Evolutionary conservation across 2,329 filamentous ascomycete species (phyloP), one percentile per base, ranked within the genome.

Genomic region (Botrytis pseudocinerea): DNA sequence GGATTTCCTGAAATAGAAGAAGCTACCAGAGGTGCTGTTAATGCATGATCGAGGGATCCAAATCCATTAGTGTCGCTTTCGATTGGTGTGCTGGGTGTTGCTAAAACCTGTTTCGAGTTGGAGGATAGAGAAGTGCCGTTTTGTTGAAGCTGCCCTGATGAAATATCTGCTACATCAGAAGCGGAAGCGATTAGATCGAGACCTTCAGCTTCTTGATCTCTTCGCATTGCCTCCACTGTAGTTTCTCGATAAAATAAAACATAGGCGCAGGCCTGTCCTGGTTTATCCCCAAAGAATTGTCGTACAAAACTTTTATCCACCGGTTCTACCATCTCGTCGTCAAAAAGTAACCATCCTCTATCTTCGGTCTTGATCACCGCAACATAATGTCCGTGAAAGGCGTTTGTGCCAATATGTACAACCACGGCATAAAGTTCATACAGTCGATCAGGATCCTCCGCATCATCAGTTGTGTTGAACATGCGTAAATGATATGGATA

Each of bases 361-460:
- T 98, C 96, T 80, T 97, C 91, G 0, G 96, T 98, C 83, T 99
- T 99, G 85, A 99, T 95, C 71, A 99, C 96, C 8, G 95, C 94
- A 46, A 99, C 94, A 78, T 99, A 99, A 82, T 99, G 96, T 6
- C 96, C 96, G 80, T 99, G 96, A 80, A 98, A 98, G 7, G 96
- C 95, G 35, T 97, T 97, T 66, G 94, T 94, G 70, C 96, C 96
- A 76, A 99, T 98, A 80, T 99, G 96, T 35, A 99, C 94, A 16
- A 99, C 94, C 5, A 99, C 95, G 0, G 95, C 96, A 80, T 99
- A 99, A 1, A 99, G 85, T 84, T 99, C 96, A 82, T 99, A 99
- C 54, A 99, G 84, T 54, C 95, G 90, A 82, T 99, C 95, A 0
- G 94, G 93, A 78, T 98, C 95, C 78, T 95, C 93, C n/a, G 94